Percentiles rank a stretch among this genome's conserved stretches.
Evolutionary conservation across 257 asterid genomes (phyloP).

Genomic region (Salvia splendens): DNA sequence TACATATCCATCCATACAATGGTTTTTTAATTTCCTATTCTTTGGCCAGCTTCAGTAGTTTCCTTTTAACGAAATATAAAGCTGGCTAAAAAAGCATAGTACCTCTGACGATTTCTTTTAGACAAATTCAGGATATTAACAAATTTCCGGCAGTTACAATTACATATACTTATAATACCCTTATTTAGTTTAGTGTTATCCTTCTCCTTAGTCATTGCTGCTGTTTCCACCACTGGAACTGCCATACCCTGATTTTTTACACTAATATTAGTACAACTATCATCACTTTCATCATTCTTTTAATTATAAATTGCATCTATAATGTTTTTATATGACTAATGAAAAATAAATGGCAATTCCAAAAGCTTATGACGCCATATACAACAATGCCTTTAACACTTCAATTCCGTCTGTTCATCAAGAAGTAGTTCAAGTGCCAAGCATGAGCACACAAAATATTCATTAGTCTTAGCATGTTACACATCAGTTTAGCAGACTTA

Average conservation of each 20-base stretch:
- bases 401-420: not conserved
- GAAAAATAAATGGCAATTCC: not conserved
- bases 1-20: not conserved
- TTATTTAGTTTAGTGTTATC: not conserved
- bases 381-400: not conserved
- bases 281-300: constrained; percentile 1
- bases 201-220: constrained; percentile 12
- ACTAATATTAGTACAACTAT: not conserved
- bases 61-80: not conserved
- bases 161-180: not conserved
- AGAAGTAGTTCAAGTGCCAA: constrained; percentile 12
- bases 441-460: not conserved
- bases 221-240: not conserved
- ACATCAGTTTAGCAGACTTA: constrained; percentile 2
- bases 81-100: not conserved
- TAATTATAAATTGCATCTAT: not conserved
- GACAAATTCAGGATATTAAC: not conserved
- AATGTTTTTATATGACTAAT: not conserved
- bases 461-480: not conserved
- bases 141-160: not conserved
- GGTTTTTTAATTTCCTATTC: not conserved
- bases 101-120: not conserved
- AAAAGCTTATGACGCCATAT: not conserved
- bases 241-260: not conserved
- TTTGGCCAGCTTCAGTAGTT: not conserved